These are phyloP conservation scores for Pseudocercospora vitis DNA, from an alignment of 2,329 filamentous ascomycete genomes.

Conservation along the genomic window DNA sequence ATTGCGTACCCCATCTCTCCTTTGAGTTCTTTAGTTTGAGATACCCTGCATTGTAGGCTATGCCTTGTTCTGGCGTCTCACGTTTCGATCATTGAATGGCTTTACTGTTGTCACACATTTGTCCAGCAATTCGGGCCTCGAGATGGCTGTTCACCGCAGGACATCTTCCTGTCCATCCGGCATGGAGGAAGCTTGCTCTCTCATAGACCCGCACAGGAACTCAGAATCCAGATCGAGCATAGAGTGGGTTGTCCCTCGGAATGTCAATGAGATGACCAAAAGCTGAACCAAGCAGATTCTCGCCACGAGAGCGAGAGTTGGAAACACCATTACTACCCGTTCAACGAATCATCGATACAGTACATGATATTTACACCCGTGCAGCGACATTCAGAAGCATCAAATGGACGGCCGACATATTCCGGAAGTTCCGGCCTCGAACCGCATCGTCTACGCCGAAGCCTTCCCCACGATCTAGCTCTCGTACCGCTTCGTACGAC, in stretches of 20 bases:
- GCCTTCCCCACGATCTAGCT: not conserved
- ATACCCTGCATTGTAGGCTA: not conserved
- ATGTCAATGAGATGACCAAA: not conserved
- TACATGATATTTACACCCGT: not conserved
- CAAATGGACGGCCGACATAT: not conserved
- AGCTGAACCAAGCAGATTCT: not conserved
- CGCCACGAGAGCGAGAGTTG: not conserved
- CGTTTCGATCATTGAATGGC: not conserved
- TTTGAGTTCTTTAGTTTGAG: not conserved
- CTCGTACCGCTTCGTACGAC: slow-evolving; percentile 16
- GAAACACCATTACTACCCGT: too few relatives aligned
- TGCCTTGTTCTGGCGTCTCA: not conserved
- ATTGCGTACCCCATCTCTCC: not conserved
- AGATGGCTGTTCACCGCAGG: not conserved
- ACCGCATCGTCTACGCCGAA: not conserved
- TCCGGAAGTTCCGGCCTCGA: not conserved
- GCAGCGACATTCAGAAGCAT: not conserved
- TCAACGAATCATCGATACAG: not conserved
- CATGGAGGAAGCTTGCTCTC: not conserved
- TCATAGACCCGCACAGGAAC: not conserved
- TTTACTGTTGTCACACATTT: not conserved
- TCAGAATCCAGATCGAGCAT: not conserved
- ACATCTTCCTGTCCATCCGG: not conserved
- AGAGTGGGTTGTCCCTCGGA: not conserved
- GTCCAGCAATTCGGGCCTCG: not conserved